Conservation (phyloP, 1,284 basidiomycete genomes). For the Lentinula novae-zelandiae region DNA sequence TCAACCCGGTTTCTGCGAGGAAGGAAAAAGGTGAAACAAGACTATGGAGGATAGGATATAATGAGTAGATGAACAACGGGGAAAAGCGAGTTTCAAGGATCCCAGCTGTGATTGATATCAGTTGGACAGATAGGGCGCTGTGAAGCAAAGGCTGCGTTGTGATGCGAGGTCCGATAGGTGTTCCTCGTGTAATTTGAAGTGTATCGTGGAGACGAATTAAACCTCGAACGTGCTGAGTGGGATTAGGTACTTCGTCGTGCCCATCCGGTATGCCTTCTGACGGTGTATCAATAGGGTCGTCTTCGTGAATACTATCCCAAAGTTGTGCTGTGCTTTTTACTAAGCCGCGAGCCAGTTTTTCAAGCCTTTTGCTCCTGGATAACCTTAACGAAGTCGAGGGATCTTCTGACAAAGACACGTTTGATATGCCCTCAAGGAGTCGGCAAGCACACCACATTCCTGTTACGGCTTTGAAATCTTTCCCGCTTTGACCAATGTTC, state of each 20-base stretch:
- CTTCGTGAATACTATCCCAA: constrained; percentile 54
- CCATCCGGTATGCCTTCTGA: constrained; percentile 17
- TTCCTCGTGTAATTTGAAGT: constrained; percentile 33
- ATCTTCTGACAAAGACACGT: constrained; percentile 35
- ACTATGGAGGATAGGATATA: constrained; percentile 84
- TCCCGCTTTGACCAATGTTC: constrained; percentile 47
- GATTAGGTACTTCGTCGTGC: constrained; percentile 25
- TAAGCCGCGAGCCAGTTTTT: constrained; percentile 64
- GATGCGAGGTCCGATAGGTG: constrained; percentile 19
- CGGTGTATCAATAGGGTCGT: constrained; percentile 19
- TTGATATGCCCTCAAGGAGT: constrained; percentile 69
- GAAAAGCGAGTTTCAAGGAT: constrained; percentile 66
- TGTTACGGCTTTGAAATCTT: constrained; percentile 50
- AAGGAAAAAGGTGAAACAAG: constrained; percentile 67
- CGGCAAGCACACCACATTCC: constrained; percentile 82
- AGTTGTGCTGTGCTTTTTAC: constrained; percentile 62
- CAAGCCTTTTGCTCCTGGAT: constrained; percentile 42
- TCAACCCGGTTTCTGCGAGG: constrained; percentile 68
- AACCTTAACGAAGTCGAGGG: constrained; percentile 20
- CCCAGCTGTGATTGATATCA: constrained; percentile 66
- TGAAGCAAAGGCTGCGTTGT: constrained; percentile 49
- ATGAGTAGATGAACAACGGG: constrained; percentile 69
- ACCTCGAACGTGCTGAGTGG: constrained; percentile 56
- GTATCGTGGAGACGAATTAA: constrained; percentile 39
- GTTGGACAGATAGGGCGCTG: constrained; percentile 62